Percentiles rank a stretch among this genome's conserved stretches.
phyloP scores from a whole-genome alignment of 768 basidiomycete species.

The Polyporus arcularius region DNA sequence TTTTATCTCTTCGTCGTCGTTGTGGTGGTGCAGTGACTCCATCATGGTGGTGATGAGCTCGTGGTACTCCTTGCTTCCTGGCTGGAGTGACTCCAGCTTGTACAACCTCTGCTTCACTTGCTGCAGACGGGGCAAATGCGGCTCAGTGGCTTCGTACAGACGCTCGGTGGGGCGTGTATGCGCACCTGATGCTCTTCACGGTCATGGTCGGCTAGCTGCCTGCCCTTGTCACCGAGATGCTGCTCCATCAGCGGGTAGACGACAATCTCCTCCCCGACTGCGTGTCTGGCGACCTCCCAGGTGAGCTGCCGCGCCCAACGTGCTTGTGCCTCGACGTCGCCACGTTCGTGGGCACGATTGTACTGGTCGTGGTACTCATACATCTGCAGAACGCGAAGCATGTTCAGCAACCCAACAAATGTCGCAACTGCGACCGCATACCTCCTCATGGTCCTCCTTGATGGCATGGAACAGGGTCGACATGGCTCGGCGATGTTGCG shows the following conservation, averaged over 20 bases:
- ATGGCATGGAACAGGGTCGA: conserved; percentile 43
- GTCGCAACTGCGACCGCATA: conserved; percentile 13
- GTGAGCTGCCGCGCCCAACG: conserved; percentile 58
- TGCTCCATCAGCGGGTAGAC: conserved; percentile 65
- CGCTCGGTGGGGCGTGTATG: no score
- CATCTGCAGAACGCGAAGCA: conserved; percentile 40
- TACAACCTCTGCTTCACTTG: conserved; percentile 43
- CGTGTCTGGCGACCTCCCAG: conserved; percentile 65
- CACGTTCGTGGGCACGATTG: conserved; percentile 32
- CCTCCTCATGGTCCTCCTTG: conserved; percentile 53
- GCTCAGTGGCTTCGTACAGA: neutral
- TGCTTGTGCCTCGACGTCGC: conserved; percentile 46
- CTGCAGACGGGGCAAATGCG: conserved; percentile 18
- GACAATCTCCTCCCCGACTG: conserved; percentile 63
- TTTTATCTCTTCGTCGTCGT: conserved; percentile 56
- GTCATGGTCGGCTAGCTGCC: conserved; percentile 53
- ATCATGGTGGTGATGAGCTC: conserved; percentile 45
- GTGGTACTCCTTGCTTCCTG: conserved; percentile 47
- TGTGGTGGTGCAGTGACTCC: conserved; percentile 51
- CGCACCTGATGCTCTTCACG: conserved; percentile 56
- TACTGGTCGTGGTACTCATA: conserved; percentile 58
- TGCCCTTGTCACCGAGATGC: conserved; percentile 53
- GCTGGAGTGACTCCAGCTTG: conserved; percentile 45
- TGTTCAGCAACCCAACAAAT: neutral
- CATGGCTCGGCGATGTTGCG: conserved; percentile 20